These are phyloP conservation scores for Talaromyces sp. DNA, from an alignment of 2,329 filamentous ascomycete species.

Conservation along the genomic window DNA sequence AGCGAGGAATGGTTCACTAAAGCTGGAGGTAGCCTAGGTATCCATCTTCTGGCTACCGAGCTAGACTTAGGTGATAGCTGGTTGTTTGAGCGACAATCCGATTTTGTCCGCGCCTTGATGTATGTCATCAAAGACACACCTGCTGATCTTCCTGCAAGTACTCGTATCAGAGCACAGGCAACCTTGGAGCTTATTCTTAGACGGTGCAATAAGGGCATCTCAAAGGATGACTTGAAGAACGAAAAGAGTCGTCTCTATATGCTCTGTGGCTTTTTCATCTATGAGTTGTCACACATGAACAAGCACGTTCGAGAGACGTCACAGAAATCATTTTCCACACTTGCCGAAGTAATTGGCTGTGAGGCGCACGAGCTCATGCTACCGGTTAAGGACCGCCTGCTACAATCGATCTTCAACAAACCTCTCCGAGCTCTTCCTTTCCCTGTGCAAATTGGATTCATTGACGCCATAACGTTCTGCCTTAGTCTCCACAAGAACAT, in stretches of 20 bases:
- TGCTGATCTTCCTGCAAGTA: constrained; percentile 85
- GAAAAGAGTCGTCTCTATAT: constrained; percentile 65
- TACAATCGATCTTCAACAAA: constrained; percentile 93
- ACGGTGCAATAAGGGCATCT: constrained; percentile 72
- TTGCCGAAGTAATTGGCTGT: constrained; percentile 72
- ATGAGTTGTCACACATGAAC: constrained; percentile 92
- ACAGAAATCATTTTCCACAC: constrained; percentile 72
- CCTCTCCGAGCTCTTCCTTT: constrained; percentile 90
- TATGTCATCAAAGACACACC: constrained; percentile 99
- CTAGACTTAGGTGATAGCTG: constrained; percentile 80
- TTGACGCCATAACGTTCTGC: constrained; percentile 95
- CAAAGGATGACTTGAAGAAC: constrained; percentile 73
- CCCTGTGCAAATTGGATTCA: constrained; percentile 92
- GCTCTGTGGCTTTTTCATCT: constrained; percentile 80
- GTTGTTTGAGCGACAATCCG: constrained; percentile 76
- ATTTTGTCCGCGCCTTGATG: constrained; percentile 86
- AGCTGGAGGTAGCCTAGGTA: constrained; percentile 84
- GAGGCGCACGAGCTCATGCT: constrained; percentile 85
- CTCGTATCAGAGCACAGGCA: constrained; percentile 74
- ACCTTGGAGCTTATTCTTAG: constrained; percentile 76
- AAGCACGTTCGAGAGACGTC: constrained; percentile 87
- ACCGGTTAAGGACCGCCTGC: constrained; percentile 82
- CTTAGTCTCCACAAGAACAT: constrained; percentile 85
- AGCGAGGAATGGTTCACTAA: constrained; percentile 99
- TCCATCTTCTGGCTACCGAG: constrained; percentile 80